Percentiles rank a stretch among this genome's conserved stretches.
Evolutionary conservation across 2,329 filamentous ascomycete species (phyloP).

Genomic region (Arthrinium phaeospermum): DNA sequence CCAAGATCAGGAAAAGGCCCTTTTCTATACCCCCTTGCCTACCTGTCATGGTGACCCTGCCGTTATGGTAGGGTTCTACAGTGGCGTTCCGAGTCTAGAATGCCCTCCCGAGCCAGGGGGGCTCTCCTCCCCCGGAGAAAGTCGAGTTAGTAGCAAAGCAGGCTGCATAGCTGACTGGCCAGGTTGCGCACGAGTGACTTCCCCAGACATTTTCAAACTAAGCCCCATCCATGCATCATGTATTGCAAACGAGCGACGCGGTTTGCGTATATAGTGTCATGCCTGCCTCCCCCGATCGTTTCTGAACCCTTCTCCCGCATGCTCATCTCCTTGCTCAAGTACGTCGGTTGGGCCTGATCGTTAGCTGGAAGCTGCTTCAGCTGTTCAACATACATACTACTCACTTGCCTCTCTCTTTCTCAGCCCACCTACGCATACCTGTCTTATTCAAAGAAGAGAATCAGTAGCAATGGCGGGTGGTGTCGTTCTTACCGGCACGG

Average conservation of each 20-base stretch:
- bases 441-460: not conserved
- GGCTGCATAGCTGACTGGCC: not conserved
- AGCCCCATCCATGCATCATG: not conserved
- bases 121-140: not conserved
- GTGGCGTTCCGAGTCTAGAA: slow-evolving; percentile 14
- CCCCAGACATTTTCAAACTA: not conserved
- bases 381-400: not conserved
- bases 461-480: slow-evolving; percentile 36
- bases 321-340: not conserved
- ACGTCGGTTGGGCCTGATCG: not conserved
- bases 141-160: not conserved
- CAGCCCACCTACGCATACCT: not conserved
- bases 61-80: not conserved
- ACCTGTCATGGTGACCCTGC: not conserved
- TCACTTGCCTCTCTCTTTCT: slow-evolving; percentile 12
- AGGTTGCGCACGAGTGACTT: not conserved
- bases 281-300: not conserved
- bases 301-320: not conserved
- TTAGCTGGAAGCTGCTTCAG: not conserved
- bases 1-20: slow-evolving; percentile 17
- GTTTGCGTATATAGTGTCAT: not conserved
- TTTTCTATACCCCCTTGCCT: slow-evolving; percentile 14
- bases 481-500: slow-evolving; percentile 43
- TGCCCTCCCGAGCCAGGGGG: not conserved
- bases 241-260: not conserved